Conservation (phyloP, 106 monocot species). For the Acorus calamus region DNA sequence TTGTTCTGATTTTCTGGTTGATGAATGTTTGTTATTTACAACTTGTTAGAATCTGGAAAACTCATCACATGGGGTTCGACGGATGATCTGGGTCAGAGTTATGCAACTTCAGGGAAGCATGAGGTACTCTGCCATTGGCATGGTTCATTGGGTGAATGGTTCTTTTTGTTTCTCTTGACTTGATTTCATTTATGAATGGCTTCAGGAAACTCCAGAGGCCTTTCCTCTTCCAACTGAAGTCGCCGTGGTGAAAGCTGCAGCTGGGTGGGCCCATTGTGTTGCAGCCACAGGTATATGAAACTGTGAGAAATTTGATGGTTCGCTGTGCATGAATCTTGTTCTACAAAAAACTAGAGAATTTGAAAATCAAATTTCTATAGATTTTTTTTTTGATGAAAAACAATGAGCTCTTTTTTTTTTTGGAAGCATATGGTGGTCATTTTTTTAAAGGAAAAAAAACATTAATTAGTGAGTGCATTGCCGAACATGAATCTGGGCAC, state of each 20-base stretch:
- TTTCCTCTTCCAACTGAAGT: slow-evolving; percentile 72
- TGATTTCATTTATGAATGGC: not conserved
- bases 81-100: slow-evolving; percentile 95
- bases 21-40: no score
- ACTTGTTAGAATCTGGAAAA: slow-evolving; percentile 60
- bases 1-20: no score
- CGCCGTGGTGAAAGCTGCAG: slow-evolving; percentile 59
- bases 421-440: no score
- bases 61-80: slow-evolving; percentile 94
- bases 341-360: no score
- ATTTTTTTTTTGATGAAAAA: no score
- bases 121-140: slow-evolving; percentile 36
- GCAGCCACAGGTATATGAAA: slow-evolving; percentile 55
- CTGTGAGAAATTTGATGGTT: no score
- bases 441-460: no score
- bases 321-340: not conserved
- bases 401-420: no score
- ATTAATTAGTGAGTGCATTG: no score
- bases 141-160: not conserved
- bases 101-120: slow-evolving; percentile 86
- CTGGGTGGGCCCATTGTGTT: slow-evolving; percentile 96
- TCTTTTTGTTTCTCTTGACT: no score
- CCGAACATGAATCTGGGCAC: no score
- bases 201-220: slow-evolving; percentile 80
- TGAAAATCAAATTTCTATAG: no score